Evolutionary conservation across 1,139 yeast species (phyloP), one percentile per base, ranked within the genome.

Genomic region (Yamadazyma blattariae): DNA sequence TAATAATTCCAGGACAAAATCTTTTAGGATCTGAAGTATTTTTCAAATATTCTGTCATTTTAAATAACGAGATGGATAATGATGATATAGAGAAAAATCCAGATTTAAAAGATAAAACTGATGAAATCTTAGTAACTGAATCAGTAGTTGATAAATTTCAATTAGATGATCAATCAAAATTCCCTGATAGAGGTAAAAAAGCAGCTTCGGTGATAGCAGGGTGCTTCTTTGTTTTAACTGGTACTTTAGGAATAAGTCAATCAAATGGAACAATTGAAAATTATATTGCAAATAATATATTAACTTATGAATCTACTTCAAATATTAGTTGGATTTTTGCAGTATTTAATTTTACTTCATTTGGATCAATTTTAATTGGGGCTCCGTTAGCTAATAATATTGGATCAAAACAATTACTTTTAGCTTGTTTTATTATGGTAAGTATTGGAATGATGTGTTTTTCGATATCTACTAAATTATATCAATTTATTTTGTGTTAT

Each of bases 271-370:
- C 58, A 2, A 39, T 56, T 5, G 55, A 57, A 38, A 48, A 51
- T 29, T 57, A 57, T 33, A 42, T 59, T 3, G 35, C 48, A n/a
- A 38, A 42, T 10, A 38, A 48, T 34, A 47, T 55, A 13, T 40
- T 59, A 3, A 34, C 43, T 3, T 34, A 45, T 21, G 45, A 41
- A 11, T 40, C 51, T 2, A 44, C 50, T 7, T 51, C 61, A 10
- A 44, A 54, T 6, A 45, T 59, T 4, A 57, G 56, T 4, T 59
- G 64, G 65, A 57, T 59, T 10, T 59, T 59, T 41, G 52, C 61
- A 5, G 36, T 51, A n/a, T 56, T 49, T 39, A 52, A 52, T 35
- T 54, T 58, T 32, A 38, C 51, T 32, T 50, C 53, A 12, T 59
- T 59, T 42, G 64, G 61, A 2, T 44, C 50, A 32, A 44, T 48